phyloP scores from a whole-genome alignment of 2,329 filamentous ascomycete genomes.

The Coniochaeta hoffmannii region DNA sequence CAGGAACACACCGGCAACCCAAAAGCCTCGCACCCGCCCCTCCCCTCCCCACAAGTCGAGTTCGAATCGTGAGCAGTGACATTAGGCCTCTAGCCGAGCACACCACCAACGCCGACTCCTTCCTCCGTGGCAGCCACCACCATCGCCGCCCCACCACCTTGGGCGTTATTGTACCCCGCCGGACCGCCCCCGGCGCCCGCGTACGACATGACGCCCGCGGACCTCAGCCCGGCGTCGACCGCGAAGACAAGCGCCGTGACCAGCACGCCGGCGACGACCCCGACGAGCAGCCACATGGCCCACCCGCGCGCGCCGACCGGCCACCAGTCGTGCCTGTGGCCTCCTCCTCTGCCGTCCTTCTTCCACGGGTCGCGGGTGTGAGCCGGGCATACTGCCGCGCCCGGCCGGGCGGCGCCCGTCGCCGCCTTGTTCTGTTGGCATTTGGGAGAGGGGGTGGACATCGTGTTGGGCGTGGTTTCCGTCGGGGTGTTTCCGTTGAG shows the following conservation, averaged over 20 bases:
- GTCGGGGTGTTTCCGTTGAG: neutral
- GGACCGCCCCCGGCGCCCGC: neutral
- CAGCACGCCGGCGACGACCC: neutral
- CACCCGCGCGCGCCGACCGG: neutral
- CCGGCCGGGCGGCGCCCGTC: too few relatives aligned
- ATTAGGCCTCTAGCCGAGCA: neutral
- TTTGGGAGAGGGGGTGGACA: neutral
- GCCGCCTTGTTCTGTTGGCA: too few relatives aligned
- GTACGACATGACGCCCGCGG: neutral
- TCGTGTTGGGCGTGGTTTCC: too few relatives aligned
- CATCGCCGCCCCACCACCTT: too few relatives aligned
- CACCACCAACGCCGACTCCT: neutral
- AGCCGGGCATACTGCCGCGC: neutral
- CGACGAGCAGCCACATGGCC: neutral
- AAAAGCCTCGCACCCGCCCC: neutral
- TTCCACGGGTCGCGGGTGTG: neutral
- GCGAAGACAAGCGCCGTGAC: neutral
- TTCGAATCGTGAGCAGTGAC: neutral
- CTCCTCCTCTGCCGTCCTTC: neutral
- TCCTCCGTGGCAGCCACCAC: neutral
- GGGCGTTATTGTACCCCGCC: neutral
- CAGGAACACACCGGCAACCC: neutral
- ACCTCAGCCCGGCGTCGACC: neutral
- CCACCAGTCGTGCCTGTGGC: neutral
- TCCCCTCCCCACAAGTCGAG: neutral